These are phyloP conservation scores for Hypoxylon trugodes DNA, from an alignment of 495 filamentous ascomycete genomes.

Conservation along the genomic window DNA sequence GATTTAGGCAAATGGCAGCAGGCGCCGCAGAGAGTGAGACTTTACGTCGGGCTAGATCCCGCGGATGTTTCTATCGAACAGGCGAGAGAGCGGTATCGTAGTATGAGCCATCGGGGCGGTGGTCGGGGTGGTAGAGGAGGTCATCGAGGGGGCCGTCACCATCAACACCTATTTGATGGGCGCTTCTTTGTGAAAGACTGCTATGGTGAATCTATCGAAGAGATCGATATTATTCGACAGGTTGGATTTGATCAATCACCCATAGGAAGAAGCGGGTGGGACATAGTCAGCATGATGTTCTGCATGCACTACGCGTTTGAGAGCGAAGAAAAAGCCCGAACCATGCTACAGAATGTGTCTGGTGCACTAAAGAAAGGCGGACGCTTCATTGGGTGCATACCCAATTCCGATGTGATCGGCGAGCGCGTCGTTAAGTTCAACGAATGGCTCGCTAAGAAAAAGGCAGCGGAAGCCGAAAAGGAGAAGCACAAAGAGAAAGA, in stretches of 20 bases:
- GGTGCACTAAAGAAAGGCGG: conserved; percentile 91
- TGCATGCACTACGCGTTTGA: conserved; percentile 99
- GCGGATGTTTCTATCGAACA: conserved; percentile 92
- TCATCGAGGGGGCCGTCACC: conserved; percentile 52
- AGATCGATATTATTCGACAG: conserved; percentile 77
- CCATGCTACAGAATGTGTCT: conserved; percentile 93
- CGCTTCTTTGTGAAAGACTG: conserved; percentile 90
- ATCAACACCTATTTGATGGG: conserved; percentile 73
- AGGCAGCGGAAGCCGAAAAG: conserved; percentile 54
- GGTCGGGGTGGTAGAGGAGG: conserved; percentile 60
- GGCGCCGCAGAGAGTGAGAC: conserved; percentile 80
- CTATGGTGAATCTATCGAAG: conserved; percentile 80
- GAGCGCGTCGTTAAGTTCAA: conserved; percentile 70
- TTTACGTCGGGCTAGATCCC: conserved; percentile 93
- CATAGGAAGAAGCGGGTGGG: conserved; percentile 80
- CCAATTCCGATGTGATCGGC: conserved; percentile 88
- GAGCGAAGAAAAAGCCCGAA: conserved; percentile 82
- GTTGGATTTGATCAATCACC: conserved; percentile 81
- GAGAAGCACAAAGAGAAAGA: no score
- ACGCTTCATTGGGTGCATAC: conserved; percentile 90
- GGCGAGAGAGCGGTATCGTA: conserved; percentile 80
- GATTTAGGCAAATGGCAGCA: conserved; percentile 96
- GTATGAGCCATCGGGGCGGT: conserved; percentile 69
- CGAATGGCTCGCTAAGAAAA: conserved; percentile 60
- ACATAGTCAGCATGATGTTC: conserved; percentile 98